A percentile compares a stretch with the other conserved stretches of the same genome.
Evolutionary conservation across 139 green algal species (phyloP).

Genomic region (Chlamydomonas eustigma): DNA sequence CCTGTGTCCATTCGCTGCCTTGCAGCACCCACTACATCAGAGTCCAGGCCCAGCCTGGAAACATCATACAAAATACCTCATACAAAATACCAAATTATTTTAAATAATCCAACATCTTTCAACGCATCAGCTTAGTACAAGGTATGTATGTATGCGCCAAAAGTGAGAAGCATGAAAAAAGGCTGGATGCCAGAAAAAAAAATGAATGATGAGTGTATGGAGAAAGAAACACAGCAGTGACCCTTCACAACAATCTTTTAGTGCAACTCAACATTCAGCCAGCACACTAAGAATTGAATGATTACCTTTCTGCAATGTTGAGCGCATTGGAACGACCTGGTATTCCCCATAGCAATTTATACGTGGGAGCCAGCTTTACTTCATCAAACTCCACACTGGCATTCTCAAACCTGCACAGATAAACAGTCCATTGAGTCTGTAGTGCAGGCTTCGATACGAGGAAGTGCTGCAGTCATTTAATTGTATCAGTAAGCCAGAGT

Average conservation of each 20-base stretch:
- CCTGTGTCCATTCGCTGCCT: neutral
- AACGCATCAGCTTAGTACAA: neutral
- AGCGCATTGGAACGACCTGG: constrained; percentile 68
- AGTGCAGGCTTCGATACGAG: too few species aligned
- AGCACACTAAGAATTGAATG: too few species aligned
- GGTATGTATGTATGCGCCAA: too few species aligned
- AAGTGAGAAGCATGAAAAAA: too few species aligned
- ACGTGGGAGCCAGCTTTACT: constrained; percentile 70
- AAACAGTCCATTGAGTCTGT: too few species aligned
- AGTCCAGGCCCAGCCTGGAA: neutral
- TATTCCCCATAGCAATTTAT: constrained; percentile 78
- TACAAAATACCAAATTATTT: neutral
- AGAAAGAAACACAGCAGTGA: too few species aligned
- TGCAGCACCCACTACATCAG: neutral
- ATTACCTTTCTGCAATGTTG: constrained; percentile 56
- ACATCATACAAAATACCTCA: neutral
- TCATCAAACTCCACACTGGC: constrained; percentile 84
- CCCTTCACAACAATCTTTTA: too few species aligned
- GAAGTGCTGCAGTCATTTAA: too few species aligned
- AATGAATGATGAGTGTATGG: too few species aligned
- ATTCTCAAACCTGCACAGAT: constrained; percentile 69
- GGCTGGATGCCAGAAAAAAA: too few species aligned
- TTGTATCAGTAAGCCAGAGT: too few species aligned
- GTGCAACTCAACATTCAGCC: too few species aligned
- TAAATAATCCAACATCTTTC: neutral